These are phyloP conservation scores for Setaria italica DNA, from an alignment of 202 grass and related monocot species.

Conservation along the genomic window DNA sequence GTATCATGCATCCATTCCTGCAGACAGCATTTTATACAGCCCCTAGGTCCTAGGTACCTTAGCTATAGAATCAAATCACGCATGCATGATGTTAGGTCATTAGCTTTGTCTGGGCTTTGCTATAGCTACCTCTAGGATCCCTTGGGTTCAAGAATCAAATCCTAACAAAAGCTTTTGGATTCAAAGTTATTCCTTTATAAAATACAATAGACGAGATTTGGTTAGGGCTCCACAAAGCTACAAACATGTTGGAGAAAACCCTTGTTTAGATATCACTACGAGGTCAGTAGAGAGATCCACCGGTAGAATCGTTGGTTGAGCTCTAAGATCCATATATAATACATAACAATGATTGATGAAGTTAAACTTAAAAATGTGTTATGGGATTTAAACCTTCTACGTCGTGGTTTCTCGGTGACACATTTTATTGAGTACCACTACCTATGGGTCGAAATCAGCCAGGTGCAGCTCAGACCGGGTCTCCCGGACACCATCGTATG, in stretches of 20 bases:
- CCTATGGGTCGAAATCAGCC: no score
- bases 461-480: no score
- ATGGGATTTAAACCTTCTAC: no score
- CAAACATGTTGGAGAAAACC: not conserved
- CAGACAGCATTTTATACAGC: not conserved
- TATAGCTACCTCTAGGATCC: not conserved
- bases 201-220: not conserved
- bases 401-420: no score
- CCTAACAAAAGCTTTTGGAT: not conserved
- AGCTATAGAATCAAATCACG: conserved; percentile 20
- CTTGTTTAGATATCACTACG: not conserved
- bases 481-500: no score
- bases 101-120: not conserved
- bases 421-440: no score
- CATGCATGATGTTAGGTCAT: not conserved
- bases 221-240: not conserved
- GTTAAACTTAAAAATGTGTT: not conserved
- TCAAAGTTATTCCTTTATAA: not conserved
- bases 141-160: not conserved
- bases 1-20: not conserved
- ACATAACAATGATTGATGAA: not conserved
- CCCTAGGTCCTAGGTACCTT: not conserved
- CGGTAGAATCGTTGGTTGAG: no score
- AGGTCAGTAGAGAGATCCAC: not conserved
- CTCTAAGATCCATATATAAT: no score